A percentile compares a stretch with the other conserved stretches of the same genome.
Evolutionary conservation across 257 asterid genomes (phyloP).

Genomic region (Eucommia ulmoides): DNA sequence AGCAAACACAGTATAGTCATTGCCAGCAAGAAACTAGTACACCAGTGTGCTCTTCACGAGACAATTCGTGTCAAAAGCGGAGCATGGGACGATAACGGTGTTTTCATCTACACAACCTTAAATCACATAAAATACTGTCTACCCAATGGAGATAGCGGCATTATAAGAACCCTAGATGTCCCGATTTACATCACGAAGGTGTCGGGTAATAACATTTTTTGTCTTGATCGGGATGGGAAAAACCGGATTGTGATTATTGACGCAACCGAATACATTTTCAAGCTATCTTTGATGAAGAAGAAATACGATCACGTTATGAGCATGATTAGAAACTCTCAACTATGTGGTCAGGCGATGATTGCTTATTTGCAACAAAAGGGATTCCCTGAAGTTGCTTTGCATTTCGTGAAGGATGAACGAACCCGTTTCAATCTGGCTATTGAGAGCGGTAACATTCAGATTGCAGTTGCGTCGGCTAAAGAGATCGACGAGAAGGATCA

Average conservation of each 20-base stretch:
- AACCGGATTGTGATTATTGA: conserved; percentile 83
- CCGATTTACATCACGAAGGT: conserved; percentile 87
- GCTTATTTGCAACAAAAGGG: conserved; percentile 99
- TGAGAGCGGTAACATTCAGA: conserved; percentile 90
- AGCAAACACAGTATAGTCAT: conserved; percentile 92
- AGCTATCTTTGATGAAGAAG: conserved; percentile 65
- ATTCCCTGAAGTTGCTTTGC: conserved; percentile 93
- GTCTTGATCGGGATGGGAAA: conserved; percentile 96
- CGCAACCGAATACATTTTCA: conserved; percentile 80
- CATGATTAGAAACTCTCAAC: conserved; percentile 86
- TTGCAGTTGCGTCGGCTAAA: conserved; percentile 87
- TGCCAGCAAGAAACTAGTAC: conserved; percentile 84
- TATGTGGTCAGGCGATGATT: conserved; percentile 99
- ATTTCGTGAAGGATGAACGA: conserved; percentile 92
- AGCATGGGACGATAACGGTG: conserved; percentile 98
- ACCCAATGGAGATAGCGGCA: conserved; percentile 96
- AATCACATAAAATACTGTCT: conserved; percentile 96
- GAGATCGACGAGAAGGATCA: conserved; percentile 83
- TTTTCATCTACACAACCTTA: conserved; percentile 79
- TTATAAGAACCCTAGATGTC: conserved; percentile 82
- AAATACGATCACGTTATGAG: conserved; percentile 89
- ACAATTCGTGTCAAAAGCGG: conserved; percentile 98
- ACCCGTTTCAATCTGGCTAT: conserved; percentile 86
- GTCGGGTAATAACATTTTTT: conserved; percentile 75
- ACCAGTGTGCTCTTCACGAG: conserved; percentile 95